Base-by-base conservation (phyloP, 768 basidiomycete genomes). In the Lactarius tabidus region DNA sequence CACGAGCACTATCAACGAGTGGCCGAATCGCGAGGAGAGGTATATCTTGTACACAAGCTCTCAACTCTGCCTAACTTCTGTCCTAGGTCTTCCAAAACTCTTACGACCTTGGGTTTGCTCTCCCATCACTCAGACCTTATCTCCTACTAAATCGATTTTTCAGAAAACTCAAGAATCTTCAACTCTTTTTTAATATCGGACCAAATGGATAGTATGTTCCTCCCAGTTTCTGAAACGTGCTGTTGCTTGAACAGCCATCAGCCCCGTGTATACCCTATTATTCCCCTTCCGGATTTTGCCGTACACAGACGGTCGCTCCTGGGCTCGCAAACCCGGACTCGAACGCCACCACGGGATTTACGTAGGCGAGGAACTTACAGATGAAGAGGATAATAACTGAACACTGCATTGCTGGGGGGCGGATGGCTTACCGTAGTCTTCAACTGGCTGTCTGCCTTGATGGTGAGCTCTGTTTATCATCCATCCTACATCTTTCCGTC, bases 171-270 rank as follows among this genome's bases (percentile, higher is more conserved):
- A 81, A 79, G 70, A 98, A 99, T 73, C 76, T 98, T 12, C 76
- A 82, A 67, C 74, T 93, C 23, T 97, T 96, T 72, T 96, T 98
- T 77, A 98, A 98, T 70, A 71, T 96, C 35, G 91, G 90, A 12
- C 78, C 79, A 23, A 79, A 82, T 12, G 88, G 91, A 77, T 93
- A 95, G 93, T 96, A 75, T 70, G 93, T 86, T 15, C 9, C 26
- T 31, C 45, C 48, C 3, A 59, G n/a, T 39, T 39, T 3, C 8
- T 58, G 20, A 35, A 33, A 26, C 38, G 28, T 29, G 12, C n/a
- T 41, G 39, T 26, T 33, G 58, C 57, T 65, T 9, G 33, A 31
- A 33, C 23, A 6, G n/a, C 26, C 43, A 17, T 9, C 67, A 95
- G 94, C 75, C 85, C 93, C 0, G 74, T 81, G 29, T 84, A 84